Conservation (phyloP, 495 filamentous ascomycete species). For the Lichenothelia convexa region DNA sequence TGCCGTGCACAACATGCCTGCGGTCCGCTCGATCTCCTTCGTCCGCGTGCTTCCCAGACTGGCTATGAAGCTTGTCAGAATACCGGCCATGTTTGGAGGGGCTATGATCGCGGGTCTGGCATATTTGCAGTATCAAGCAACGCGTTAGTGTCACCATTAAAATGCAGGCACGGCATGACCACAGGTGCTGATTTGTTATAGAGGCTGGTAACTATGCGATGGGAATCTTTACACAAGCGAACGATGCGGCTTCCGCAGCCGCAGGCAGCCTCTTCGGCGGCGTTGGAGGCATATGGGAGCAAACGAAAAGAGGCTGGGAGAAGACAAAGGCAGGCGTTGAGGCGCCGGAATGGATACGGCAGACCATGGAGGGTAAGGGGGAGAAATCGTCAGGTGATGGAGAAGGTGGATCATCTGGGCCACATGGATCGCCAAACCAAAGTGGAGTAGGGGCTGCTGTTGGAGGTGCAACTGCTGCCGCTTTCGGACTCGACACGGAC, state of each 20-base stretch:
- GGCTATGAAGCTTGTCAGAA: constrained; percentile 63
- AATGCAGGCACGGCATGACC: background rate
- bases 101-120: constrained; percentile 69
- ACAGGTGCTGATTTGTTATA: constrained; percentile 22
- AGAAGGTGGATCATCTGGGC: constrained; percentile 25
- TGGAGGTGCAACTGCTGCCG: constrained; percentile 46
- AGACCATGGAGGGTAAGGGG: constrained; percentile 39
- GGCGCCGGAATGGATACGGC: constrained; percentile 72
- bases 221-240: constrained; percentile 54
- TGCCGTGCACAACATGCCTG: constrained; percentile 67
- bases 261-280: constrained; percentile 48
- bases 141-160: constrained; percentile 38
- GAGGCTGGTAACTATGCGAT: constrained; percentile 82
- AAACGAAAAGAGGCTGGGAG: constrained; percentile 63
- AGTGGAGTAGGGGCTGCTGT: constrained; percentile 37
- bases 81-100: constrained; percentile 83
- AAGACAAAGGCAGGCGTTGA: constrained; percentile 57
- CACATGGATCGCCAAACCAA: constrained; percentile 42
- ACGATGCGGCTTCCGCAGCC: constrained; percentile 44
- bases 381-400: constrained; percentile 22
- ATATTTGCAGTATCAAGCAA: constrained; percentile 93
- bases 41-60: constrained; percentile 70
- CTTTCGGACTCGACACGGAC: constrained; percentile 58
- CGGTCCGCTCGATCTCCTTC: constrained; percentile 75
- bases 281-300: constrained; percentile 54